Evolutionary conservation across 2,329 filamentous ascomycete genomes (phyloP).

Genomic region (Macrophomina phaseolina): DNA sequence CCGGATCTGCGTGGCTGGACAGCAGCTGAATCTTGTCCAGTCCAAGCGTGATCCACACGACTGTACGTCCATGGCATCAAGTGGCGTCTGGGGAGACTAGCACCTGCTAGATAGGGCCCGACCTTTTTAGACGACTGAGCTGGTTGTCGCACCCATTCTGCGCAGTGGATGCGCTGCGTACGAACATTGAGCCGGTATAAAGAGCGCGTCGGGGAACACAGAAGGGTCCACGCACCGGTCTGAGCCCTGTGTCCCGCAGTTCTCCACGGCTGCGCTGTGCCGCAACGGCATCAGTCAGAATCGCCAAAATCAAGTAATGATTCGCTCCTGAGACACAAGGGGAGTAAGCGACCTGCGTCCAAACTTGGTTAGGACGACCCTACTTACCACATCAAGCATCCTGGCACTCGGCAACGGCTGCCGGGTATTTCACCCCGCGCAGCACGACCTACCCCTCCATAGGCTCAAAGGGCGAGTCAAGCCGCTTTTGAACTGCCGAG

Average conservation of each 20-base stretch:
- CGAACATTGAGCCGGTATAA: background rate
- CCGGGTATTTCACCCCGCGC: background rate
- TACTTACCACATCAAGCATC: constrained; percentile 2
- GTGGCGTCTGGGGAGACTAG: background rate
- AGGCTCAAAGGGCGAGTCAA: background rate
- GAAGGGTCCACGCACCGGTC: background rate
- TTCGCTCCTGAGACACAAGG: background rate
- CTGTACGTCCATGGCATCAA: background rate
- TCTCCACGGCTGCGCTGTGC: background rate
- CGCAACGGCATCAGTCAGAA: background rate
- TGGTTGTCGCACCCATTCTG: background rate
- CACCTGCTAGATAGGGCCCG: background rate
- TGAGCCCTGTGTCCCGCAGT: background rate
- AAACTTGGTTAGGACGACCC: background rate
- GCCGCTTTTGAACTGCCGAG: background rate
- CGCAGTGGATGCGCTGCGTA: background rate
- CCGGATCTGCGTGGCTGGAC: background rate
- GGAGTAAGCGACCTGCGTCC: background rate
- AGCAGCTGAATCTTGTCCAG: background rate
- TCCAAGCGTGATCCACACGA: background rate
- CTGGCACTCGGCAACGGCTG: background rate
- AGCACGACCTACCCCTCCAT: background rate
- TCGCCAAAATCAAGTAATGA: background rate
- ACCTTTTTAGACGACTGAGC: background rate
- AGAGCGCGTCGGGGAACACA: background rate